phyloP scores from a whole-genome alignment of 2,329 filamentous ascomycete species.

The Fusarium sp. region DNA sequence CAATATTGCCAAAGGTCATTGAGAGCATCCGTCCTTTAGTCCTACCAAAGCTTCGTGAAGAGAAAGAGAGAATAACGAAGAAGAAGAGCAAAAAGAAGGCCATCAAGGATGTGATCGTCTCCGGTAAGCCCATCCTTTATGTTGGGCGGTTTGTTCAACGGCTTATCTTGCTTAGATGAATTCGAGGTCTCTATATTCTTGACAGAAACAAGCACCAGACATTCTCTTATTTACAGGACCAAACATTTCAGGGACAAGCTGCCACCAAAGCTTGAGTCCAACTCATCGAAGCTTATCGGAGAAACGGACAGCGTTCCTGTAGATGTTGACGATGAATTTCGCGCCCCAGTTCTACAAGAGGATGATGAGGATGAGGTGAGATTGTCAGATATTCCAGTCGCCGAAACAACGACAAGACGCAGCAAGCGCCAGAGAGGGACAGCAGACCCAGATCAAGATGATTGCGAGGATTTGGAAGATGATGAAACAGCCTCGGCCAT shows the following conservation, averaged over 20 bases:
- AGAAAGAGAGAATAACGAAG: constrained; percentile 69
- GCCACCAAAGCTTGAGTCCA: constrained; percentile 66
- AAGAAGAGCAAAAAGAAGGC: constrained; percentile 77
- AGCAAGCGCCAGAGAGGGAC: constrained; percentile 48
- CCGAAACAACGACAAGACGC: constrained; percentile 33
- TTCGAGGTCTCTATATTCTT: constrained; percentile 97
- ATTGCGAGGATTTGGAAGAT: constrained; percentile 46
- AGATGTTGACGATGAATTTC: constrained; percentile 60
- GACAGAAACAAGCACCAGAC: constrained; percentile 84
- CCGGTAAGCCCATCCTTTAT: constrained; percentile 65
- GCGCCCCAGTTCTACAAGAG: constrained; percentile 58
- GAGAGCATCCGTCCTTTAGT: constrained; percentile 86
- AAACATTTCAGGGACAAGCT: constrained; percentile 76
- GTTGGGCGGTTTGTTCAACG: neutral
- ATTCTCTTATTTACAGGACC: constrained; percentile 86
- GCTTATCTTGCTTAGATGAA: constrained; percentile 71
- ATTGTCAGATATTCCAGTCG: constrained; percentile 52
- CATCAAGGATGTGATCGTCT: constrained; percentile 87
- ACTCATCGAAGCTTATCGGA: constrained; percentile 70
- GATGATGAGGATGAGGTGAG: constrained; percentile 55
- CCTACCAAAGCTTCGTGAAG: constrained; percentile 89
- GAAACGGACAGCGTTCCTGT: constrained; percentile 65
- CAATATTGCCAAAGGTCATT: constrained; percentile 84
- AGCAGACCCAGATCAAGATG: constrained; percentile 47
- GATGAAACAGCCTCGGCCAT: constrained; percentile 52